Evolutionary conservation across 352 stramenopile genomes (phyloP).

Genomic region (Phytopythium boreale): DNA sequence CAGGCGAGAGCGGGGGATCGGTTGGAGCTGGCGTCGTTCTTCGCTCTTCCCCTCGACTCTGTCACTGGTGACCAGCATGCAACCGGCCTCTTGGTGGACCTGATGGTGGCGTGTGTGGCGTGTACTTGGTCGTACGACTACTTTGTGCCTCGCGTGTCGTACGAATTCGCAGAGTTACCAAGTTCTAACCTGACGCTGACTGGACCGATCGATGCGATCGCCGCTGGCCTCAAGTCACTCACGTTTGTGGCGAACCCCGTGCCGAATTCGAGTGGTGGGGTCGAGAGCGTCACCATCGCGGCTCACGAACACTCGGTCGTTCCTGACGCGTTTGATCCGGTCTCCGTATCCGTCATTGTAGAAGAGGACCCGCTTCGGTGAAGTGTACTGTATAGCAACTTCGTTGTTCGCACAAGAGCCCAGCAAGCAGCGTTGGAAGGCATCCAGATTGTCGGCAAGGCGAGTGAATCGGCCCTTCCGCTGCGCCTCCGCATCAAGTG

Average conservation of each 20-base stretch:
- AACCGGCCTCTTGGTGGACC: conserved; percentile 6
- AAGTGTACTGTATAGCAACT: background rate
- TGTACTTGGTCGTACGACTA: conserved; percentile 27
- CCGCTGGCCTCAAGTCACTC: conserved; percentile 20
- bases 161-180: conserved; percentile 28
- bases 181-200: conserved; percentile 22
- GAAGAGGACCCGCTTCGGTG: background rate
- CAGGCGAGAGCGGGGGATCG: background rate
- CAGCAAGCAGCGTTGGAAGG: background rate
- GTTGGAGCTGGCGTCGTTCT: background rate
- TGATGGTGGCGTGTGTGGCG: conserved; percentile 20
- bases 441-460: background rate
- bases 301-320: background rate
- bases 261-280: background rate
- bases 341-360: background rate
- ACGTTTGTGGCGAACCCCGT: conserved; percentile 1
- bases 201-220: conserved; percentile 12
- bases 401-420: background rate
- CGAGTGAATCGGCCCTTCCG: background rate
- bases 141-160: conserved; percentile 37
- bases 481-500: conserved; percentile 4
- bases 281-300: background rate
- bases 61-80: background rate
- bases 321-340: background rate
- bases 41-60: background rate